phyloP scores from a whole-genome alignment of 768 basidiomycete species.

The Boletus rubropictus region DNA sequence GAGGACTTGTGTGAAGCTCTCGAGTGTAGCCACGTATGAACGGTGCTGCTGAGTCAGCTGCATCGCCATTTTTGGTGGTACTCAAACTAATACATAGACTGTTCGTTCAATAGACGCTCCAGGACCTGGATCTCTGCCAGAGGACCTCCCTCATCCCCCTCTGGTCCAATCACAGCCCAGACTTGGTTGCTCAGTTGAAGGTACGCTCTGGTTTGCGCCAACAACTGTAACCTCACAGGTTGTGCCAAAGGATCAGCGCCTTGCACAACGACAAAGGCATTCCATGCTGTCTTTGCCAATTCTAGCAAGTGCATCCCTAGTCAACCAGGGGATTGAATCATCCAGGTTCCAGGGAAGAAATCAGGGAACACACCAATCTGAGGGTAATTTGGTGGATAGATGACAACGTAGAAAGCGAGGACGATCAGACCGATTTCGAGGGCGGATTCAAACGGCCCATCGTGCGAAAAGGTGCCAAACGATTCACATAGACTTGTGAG shows the following conservation, averaged over 20 bases:
- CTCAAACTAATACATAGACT: background rate
- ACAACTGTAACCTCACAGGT: slow-evolving; percentile 17
- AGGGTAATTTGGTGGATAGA: slow-evolving; percentile 78
- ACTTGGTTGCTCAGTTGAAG: slow-evolving; percentile 39
- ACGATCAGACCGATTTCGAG: slow-evolving; percentile 50
- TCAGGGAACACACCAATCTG: slow-evolving; percentile 55
- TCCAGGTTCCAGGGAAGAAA: background rate
- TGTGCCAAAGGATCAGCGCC: slow-evolving; percentile 1
- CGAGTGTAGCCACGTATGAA: background rate
- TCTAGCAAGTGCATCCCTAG: slow-evolving; percentile 73
- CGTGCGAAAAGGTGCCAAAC: slow-evolving; percentile 69
- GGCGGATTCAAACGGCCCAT: slow-evolving; percentile 50
- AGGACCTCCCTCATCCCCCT: slow-evolving; percentile 62
- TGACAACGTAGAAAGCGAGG: slow-evolving; percentile 57
- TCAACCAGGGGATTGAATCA: background rate
- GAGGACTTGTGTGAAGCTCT: background rate
- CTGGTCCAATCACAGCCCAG: slow-evolving; percentile 46
- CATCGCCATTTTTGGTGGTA: background rate
- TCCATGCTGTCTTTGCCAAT: slow-evolving; percentile 75
- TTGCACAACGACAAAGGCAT: slow-evolving; percentile 41
- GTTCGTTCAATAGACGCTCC: slow-evolving; percentile 33
- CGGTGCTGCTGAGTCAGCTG: slow-evolving; percentile 18
- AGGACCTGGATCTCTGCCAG: slow-evolving; percentile 47
- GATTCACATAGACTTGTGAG: slow-evolving; percentile 51
- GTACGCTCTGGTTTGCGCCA: slow-evolving; percentile 32